phyloP scores from a whole-genome alignment of 1,284 basidiomycete species.

The Cryptococcus sp. region DNA sequence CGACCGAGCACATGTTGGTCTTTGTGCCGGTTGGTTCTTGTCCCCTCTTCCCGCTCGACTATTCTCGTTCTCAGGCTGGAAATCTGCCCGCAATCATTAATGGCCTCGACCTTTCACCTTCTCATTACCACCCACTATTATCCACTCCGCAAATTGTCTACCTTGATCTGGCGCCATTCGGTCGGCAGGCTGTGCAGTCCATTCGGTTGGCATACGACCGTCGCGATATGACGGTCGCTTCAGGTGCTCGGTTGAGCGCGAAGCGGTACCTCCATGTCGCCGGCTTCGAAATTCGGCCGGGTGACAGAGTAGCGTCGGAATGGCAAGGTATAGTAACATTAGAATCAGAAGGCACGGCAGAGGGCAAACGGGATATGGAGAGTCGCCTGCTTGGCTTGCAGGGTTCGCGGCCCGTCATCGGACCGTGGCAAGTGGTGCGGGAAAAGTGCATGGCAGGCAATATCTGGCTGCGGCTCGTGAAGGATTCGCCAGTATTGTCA shows the following conservation, averaged over 20 bases:
- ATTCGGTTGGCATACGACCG: conserved; percentile 51
- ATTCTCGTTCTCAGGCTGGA: conserved; percentile 36
- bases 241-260: conserved; percentile 48
- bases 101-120: conserved; percentile 51
- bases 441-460: conserved; percentile 51
- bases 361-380: conserved; percentile 45
- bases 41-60: conserved; percentile 50
- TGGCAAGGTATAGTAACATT: conserved; percentile 51
- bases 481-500: background rate
- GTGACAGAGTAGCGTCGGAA: conserved; percentile 34
- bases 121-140: conserved; percentile 52
- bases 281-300: conserved; percentile 43
- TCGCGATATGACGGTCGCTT: conserved; percentile 48
- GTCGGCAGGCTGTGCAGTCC: conserved; percentile 33
- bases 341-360: conserved; percentile 53
- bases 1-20: conserved; percentile 46
- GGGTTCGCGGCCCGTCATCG: conserved; percentile 24
- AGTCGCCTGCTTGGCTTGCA: conserved; percentile 36
- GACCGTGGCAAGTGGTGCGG: conserved; percentile 50
- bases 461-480: conserved; percentile 42
- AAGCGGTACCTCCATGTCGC: conserved; percentile 54
- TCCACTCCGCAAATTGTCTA: conserved; percentile 49
- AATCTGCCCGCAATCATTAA: conserved; percentile 51
- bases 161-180: conserved; percentile 50
- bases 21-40: conserved; percentile 46